Base-by-base conservation (phyloP, 306 rosid genomes). In the Calophaca sinica region DNA sequence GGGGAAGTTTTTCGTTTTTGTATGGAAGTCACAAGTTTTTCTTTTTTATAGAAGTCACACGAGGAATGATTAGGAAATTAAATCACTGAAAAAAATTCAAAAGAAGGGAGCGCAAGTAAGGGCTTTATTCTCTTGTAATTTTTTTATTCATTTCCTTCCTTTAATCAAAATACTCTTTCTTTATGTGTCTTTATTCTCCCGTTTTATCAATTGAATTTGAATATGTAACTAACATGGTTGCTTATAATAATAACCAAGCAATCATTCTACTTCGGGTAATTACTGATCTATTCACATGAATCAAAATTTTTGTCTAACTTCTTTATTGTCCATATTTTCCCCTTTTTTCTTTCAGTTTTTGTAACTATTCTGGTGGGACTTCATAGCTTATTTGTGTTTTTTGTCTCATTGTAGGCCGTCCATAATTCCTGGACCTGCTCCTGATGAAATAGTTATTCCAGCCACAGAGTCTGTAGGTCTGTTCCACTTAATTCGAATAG, bases 381-480 rank as follows among this genome's bases (percentile, higher is more conserved):
- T 83, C 68, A 32, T 60, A 61, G 35, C 60, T 81, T 69, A 15
- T 9, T 57, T 36, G 41, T 65, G 11, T 70, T 58, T 28, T 77
- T 14, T 69, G 54, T 66, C 69, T 54, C 35, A 44, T 75, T 84
- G 80, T 74, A 94, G 99, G 86, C 93, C 99, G 45, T 92, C 98
- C 70, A 82, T 89, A 74, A 94, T 94, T 77, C 99, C 98, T 60
- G 99, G 99, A 80, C 99, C 93, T 36, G 89, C 85, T 77, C 99
- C 98, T 36, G 99, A 92, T 85, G 98, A 92, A 80, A 13, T 94
- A 75, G 83, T 92, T 71, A 88, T 90, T 84, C 99, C 98, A 36
- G 89, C 89, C 59, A 78, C 96, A 33, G 98, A 92, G 81, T 92
- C 98, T 69, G 84, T 94, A 82, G 99, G 99, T 94, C 76, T 73